Conservation (phyloP, 2,329 filamentous ascomycete species). For the Venturiaceae sp. region DNA sequence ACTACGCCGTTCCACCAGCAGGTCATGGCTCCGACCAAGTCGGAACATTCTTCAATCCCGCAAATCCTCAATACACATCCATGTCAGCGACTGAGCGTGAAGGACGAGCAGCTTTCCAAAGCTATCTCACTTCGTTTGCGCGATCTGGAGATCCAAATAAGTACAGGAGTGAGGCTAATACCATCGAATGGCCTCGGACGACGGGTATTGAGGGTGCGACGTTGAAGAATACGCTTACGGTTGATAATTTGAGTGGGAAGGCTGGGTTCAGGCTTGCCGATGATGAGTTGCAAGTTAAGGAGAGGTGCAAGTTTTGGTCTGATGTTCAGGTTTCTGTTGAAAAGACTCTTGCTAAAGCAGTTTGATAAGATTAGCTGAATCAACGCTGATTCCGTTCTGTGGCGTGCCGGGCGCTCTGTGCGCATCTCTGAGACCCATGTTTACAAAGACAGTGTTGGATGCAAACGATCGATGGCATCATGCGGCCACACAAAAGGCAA, state of each 20-base stretch:
- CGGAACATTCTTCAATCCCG: slow-evolving; percentile 27
- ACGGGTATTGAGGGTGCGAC: background rate
- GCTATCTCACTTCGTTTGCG: background rate
- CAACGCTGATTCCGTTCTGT: no score
- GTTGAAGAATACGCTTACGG: background rate
- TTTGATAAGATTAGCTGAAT: no score
- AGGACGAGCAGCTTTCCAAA: background rate
- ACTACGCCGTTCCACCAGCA: slow-evolving; percentile 31
- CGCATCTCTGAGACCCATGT: no score
- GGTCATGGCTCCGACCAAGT: slow-evolving; percentile 27
- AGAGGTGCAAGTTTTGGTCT: background rate
- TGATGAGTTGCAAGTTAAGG: slow-evolving; percentile 1
- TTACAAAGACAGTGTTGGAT: no score
- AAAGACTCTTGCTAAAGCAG: no score
- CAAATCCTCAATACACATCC: background rate
- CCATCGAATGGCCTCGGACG: background rate
- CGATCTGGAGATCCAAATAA: background rate
- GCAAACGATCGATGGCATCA: no score
- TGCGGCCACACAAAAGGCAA: no score
- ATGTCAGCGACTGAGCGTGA: background rate
- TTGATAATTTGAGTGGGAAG: background rate
- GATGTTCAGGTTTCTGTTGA: background rate
- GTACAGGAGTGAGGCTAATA: background rate
- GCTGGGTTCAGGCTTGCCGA: background rate
- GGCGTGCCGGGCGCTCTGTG: no score